A percentile compares a stretch with the other conserved stretches of the same genome.
phyloP scores from a whole-genome alignment of 2,329 filamentous ascomycete genomes.

The Sporothrix dimorphospora region DNA sequence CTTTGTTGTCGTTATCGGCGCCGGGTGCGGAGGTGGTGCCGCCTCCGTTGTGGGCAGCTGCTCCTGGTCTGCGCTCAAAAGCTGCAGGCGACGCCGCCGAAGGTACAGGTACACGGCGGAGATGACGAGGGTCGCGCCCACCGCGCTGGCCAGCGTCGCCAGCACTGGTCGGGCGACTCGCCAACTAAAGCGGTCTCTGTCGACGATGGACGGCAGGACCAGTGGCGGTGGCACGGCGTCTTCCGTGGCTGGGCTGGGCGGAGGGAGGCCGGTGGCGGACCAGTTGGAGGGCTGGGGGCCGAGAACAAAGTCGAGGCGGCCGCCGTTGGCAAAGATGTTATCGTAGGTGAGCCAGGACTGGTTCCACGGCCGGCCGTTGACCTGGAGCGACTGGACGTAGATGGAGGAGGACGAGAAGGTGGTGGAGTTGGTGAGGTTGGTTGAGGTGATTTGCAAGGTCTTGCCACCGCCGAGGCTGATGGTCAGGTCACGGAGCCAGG shows the following conservation, averaged over 20 bases:
- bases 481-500: slow-evolving; percentile 63
- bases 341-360: slow-evolving; percentile 68
- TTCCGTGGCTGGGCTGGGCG: slow-evolving; percentile 24
- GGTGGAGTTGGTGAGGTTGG: slow-evolving; percentile 37
- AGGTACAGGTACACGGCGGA: background rate
- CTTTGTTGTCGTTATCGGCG: too few relatives aligned
- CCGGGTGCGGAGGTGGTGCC: background rate
- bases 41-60: background rate
- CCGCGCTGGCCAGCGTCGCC: background rate
- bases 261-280: slow-evolving; percentile 36
- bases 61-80: background rate
- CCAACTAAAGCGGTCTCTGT: background rate
- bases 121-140: background rate
- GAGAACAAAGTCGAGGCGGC: slow-evolving; percentile 66
- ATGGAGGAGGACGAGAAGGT: slow-evolving; percentile 50
- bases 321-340: slow-evolving; percentile 67
- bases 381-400: slow-evolving; percentile 67
- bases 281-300: slow-evolving; percentile 57
- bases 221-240: background rate
- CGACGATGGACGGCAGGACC: background rate
- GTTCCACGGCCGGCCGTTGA: slow-evolving; percentile 66
- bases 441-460: slow-evolving; percentile 55
- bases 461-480: slow-evolving; percentile 61
- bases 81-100: background rate
- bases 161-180: background rate